Conservation (phyloP, 2,329 filamentous ascomycete genomes). For the Aspergillus fumigatiaffinis region DNA sequence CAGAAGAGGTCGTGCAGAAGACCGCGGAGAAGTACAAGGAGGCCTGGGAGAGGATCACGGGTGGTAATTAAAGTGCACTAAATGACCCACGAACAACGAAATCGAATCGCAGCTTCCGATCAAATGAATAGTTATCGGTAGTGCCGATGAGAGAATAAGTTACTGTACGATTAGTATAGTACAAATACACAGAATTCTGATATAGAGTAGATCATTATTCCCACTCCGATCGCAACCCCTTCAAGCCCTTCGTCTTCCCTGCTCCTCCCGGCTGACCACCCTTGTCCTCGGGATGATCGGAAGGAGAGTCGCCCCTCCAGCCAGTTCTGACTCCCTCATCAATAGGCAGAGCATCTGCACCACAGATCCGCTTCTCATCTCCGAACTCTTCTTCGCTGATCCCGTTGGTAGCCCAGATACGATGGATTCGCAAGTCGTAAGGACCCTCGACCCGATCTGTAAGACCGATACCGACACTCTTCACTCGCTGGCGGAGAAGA, state of each 20-base stretch:
- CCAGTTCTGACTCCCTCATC: conserved; percentile 32
- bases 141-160: conserved; percentile 2
- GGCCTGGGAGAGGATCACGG: conserved; percentile 67
- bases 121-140: neutral
- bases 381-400: conserved; percentile 38
- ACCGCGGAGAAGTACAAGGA: conserved; percentile 72
- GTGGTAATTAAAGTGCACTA: conserved; percentile 41
- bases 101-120: no score
- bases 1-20: conserved; percentile 63
- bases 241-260: conserved; percentile 30
- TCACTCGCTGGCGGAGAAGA: conserved; percentile 79
- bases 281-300: conserved; percentile 5
- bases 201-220: conserved; percentile 17
- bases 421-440: conserved; percentile 80
- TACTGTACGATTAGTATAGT: neutral
- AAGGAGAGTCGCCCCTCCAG: conserved; percentile 18
- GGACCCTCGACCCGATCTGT: conserved; percentile 86
- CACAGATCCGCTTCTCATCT: conserved; percentile 40
- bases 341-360: conserved; percentile 33
- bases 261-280: conserved; percentile 12
- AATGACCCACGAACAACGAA: neutral
- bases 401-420: conserved; percentile 89
- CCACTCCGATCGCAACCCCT: conserved; percentile 35
- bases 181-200: neutral
- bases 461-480: conserved; percentile 79